Percentiles rank a stretch among this genome's conserved stretches.
Conservation (phyloP, 192 early-diverging fungal genomes). For the Entomortierella parvispora region DNA sequence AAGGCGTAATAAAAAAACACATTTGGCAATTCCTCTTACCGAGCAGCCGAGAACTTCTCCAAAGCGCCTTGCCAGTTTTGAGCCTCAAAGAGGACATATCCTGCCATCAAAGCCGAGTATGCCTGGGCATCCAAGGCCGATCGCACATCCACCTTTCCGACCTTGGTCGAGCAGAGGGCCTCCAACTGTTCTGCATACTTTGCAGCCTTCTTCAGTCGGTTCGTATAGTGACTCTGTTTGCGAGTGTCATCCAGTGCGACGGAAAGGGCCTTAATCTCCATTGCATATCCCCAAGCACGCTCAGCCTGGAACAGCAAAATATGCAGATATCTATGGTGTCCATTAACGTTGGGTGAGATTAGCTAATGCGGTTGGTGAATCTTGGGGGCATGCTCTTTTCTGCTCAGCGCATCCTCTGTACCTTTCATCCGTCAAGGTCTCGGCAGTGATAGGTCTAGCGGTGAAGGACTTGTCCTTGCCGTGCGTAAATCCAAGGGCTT, state of each 20-base stretch:
- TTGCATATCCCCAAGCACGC: conserved; percentile 79
- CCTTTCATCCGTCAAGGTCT: conserved; percentile 57
- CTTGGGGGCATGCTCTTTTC: no score
- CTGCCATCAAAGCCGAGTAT: conserved; percentile 74
- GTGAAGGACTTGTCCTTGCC: conserved; percentile 58
- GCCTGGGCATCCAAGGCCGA: conserved; percentile 72
- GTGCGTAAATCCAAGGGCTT: conserved; percentile 61
- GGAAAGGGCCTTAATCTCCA: conserved; percentile 76
- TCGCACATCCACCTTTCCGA: conserved; percentile 58
- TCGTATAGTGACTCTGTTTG: conserved; percentile 72
- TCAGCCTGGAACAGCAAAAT: conserved; percentile 77
- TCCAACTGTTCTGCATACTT: conserved; percentile 60
- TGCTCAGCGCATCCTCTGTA: no score
- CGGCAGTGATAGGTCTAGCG: conserved; percentile 60
- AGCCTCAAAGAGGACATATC: conserved; percentile 72
- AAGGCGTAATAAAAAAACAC: no score
- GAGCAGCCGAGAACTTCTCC: conserved; percentile 68
- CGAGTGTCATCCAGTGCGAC: conserved; percentile 66
- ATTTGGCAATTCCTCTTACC: no score
- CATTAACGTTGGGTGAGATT: no score
- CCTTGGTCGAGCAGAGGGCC: conserved; percentile 54
- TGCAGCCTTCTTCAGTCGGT: conserved; percentile 69
- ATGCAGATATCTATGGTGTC: conserved; percentile 63
- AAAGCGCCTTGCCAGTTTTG: conserved; percentile 74
- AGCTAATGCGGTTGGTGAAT: no score